Evolutionary conservation across 805 yeast genomes (phyloP).

Genomic region (Wickerhamiella brachini): DNA sequence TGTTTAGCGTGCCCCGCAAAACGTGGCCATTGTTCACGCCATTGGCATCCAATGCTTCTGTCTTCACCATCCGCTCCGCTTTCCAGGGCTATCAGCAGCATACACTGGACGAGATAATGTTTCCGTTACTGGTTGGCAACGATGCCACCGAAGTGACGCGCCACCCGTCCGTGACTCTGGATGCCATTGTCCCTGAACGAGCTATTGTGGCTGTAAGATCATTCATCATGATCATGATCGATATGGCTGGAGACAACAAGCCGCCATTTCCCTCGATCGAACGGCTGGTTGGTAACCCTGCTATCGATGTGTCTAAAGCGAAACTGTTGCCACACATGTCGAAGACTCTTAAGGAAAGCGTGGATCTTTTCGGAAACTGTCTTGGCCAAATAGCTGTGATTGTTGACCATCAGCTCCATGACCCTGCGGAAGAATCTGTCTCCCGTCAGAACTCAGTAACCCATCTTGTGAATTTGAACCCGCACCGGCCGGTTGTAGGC

Average conservation of each 20-base stretch:
- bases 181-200: conserved; percentile 54
- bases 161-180: conserved; percentile 31
- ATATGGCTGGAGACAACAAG: conserved; percentile 38
- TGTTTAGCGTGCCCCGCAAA: conserved; percentile 46
- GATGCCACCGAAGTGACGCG: conserved; percentile 15
- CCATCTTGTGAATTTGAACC: conserved; percentile 9
- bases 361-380: conserved; percentile 18
- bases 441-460: conserved; percentile 17
- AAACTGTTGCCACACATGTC: background rate
- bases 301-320: background rate
- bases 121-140: conserved; percentile 40
- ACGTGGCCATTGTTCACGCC: conserved; percentile 64
- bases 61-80: conserved; percentile 60
- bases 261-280: conserved; percentile 59
- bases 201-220: conserved; percentile 55
- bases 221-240: conserved; percentile 57
- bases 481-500: background rate
- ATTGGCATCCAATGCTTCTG: conserved; percentile 46
- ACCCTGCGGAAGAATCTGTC: conserved; percentile 2
- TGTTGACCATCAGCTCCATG: conserved; percentile 3
- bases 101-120: conserved; percentile 60
- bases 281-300: conserved; percentile 18
- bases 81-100: conserved; percentile 72
- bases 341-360: conserved; percentile 8
- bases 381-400: conserved; percentile 11